Evolutionary conservation across 305 asterid genomes (phyloP).

Genomic region (Solanum hybrid): DNA sequence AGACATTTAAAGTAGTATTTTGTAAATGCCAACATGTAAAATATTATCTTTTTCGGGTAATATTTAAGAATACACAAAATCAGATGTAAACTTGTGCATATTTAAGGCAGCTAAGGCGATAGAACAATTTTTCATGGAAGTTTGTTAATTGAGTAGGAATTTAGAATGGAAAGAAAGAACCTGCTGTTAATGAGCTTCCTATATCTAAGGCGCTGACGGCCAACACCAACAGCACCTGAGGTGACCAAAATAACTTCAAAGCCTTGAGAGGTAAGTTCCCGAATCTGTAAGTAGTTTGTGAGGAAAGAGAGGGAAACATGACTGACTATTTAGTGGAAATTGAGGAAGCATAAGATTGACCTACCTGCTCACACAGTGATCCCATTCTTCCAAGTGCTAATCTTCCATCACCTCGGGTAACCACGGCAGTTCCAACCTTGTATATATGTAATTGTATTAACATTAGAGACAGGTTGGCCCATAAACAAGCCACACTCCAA

Average conservation of each 20-base stretch:
- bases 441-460: background rate
- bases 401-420: constrained; percentile 80
- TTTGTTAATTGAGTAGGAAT: background rate
- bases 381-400: constrained; percentile 97
- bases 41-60: background rate
- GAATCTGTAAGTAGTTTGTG: constrained; percentile 45
- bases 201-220: constrained; percentile 87
- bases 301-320: constrained; percentile 3
- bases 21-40: background rate
- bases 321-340: constrained; percentile 7
- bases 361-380: constrained; percentile 99
- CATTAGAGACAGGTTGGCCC: background rate
- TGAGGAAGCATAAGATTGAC: constrained; percentile 21
- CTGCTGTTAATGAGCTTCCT: constrained; percentile 80
- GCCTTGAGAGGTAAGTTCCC: constrained; percentile 70
- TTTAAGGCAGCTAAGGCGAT: background rate
- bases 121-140: background rate
- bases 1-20: background rate
- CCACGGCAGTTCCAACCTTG: constrained; percentile 99
- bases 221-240: constrained; percentile 97
- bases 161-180: constrained; percentile 19
- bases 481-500: background rate
- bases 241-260: constrained; percentile 89
- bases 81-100: background rate
- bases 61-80: background rate